Evolutionary conservation across 2,329 filamentous ascomycete genomes (phyloP).

Genomic region (Lecanicillium sp.): DNA sequence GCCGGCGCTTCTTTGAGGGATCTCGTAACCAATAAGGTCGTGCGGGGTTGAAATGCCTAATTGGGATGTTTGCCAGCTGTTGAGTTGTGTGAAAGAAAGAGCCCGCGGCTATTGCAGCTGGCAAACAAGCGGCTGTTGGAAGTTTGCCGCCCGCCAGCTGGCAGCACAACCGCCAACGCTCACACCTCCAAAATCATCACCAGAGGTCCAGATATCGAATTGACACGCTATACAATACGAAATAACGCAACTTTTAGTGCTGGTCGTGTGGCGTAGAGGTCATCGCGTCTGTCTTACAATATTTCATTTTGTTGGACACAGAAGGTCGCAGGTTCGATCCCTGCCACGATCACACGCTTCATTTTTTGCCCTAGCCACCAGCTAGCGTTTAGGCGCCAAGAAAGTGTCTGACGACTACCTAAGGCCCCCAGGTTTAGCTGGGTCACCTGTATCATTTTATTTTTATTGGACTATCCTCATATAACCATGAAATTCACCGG

Average conservation of each 20-base stretch:
- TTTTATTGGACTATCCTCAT: no score
- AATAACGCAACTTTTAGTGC: background rate
- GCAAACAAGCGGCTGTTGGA: background rate
- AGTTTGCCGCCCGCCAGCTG: no score
- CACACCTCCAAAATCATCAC: no score
- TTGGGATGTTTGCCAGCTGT: constrained; percentile 1
- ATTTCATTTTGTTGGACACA: constrained; percentile 16
- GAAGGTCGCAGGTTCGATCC: constrained; percentile 37
- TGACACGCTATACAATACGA: background rate
- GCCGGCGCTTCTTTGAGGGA: no score
- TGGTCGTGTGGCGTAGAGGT: constrained; percentile 31
- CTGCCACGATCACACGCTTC: constrained; percentile 31
- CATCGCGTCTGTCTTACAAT: constrained; percentile 32
- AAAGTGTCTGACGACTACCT: no score
- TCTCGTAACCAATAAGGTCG: background rate
- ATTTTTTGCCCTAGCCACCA: no score
- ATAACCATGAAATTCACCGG: no score
- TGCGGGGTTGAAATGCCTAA: constrained; percentile 5
- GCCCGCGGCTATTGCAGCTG: background rate
- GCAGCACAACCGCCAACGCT: no score
- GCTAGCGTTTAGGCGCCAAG: no score
- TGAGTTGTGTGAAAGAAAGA: background rate
- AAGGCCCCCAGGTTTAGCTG: no score
- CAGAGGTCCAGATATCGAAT: no score
- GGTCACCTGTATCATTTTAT: no score